Base-by-base conservation (phyloP, 805 yeast genomes). In the Grigorovia jiainica region DNA sequence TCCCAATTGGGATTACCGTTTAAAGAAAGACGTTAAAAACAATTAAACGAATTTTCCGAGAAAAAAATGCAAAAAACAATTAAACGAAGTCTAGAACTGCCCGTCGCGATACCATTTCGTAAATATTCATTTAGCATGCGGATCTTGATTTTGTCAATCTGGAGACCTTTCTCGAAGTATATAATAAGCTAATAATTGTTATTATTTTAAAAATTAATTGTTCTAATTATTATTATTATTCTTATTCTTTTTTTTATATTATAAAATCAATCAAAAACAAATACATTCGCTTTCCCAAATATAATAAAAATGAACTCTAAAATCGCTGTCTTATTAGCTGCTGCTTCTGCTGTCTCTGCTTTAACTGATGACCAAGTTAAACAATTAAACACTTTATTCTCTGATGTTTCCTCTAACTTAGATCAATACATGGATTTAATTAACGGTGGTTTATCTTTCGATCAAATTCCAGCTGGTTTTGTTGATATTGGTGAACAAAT, bases 401-500 rank as follows among this genome's bases (percentile, higher is more conserved):
- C 43, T 27, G 58, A 54, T 48, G 57, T 53, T 17, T 41, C 43
- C 19, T 36, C 36, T 16, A 34, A 54, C 41, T 34, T 54, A 18
- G 33, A 29, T 8, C 44, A 49, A 3, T 54, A 54, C 43, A 48
- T 49, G 27, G 33, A 38, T 36, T 42, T 52, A 35, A 37, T 46
- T 30, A 30, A 31, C 16, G 43, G 48, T 17, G 52, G 50, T 40
- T 24, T 54, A 27, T 43, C 51, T 41, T 34, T 38, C 17, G 25
- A 42, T 27, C 36, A 35, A 34, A 43, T 52, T 38, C 59, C 59
- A 49, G 41, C 43, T 21, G 55, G 48, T 44, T 44, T 54, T 34
- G 43, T 53, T 35, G 49, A 52, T 29, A 31, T 54, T 17, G 55
- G 54, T 40, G 40, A 43, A 45, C 51, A 48, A 27, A 42, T 57